These are phyloP conservation scores for Pythium coloratum DNA, from an alignment of 352 stramenopile genomes.

Conservation along the genomic window DNA sequence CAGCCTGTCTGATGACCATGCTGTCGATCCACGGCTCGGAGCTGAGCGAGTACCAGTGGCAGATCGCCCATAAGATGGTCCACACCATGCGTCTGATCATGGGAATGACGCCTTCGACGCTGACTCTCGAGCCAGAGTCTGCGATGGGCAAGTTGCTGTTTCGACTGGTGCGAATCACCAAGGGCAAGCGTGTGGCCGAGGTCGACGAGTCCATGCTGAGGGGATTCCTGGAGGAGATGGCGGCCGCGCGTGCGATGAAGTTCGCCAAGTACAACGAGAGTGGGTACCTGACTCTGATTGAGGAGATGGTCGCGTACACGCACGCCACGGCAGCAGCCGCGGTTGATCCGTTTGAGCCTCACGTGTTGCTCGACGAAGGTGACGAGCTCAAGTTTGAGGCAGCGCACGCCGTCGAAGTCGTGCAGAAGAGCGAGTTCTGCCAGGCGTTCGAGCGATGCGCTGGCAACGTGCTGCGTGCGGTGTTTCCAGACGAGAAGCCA, in stretches of 20 bases:
- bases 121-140: constrained; percentile 41
- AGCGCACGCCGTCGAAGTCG: constrained; percentile 2
- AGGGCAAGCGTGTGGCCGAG: neutral
- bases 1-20: constrained; percentile 51
- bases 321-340: constrained; percentile 28
- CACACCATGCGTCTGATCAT: constrained; percentile 56
- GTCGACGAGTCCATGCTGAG: constrained; percentile 23
- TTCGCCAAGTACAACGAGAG: constrained; percentile 55
- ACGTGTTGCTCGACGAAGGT: constrained; percentile 16
- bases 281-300: constrained; percentile 40
- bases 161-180: constrained; percentile 39
- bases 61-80: constrained; percentile 46
- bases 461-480: constrained; percentile 20
- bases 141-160: constrained; percentile 62
- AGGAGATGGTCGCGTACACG: constrained; percentile 54
- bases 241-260: constrained; percentile 48
- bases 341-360: constrained; percentile 3
- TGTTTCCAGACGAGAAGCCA: constrained; percentile 1
- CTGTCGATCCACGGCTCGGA: constrained; percentile 32
- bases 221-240: constrained; percentile 51
- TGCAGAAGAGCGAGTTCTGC: constrained; percentile 16
- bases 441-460: constrained; percentile 5
- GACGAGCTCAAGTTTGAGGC: constrained; percentile 16
- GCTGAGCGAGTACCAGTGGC: constrained; percentile 54
- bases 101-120: constrained; percentile 19